Percentiles rank a stretch among this genome's conserved stretches.
Conservation (phyloP, 768 basidiomycete species). For the Chalciporus sphaerocephalus region DNA sequence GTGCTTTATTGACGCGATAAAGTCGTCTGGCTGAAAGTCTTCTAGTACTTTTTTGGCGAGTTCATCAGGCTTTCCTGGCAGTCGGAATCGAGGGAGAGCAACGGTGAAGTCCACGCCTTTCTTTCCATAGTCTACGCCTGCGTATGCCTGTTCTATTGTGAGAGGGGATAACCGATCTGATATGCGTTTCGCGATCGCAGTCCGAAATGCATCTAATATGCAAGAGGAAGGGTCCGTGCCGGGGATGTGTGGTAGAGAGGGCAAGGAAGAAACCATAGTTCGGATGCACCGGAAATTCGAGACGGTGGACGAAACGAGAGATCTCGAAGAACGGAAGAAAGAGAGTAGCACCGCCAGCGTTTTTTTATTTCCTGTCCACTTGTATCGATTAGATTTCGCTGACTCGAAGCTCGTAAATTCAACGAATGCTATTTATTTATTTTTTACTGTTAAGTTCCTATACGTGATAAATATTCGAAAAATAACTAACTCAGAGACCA, state of each 20-base stretch:
- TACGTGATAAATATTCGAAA: not conserved
- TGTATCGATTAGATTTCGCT: conserved; percentile 8
- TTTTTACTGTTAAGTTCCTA: not conserved
- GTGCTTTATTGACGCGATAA: conserved; percentile 62
- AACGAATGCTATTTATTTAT: not conserved
- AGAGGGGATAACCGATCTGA: conserved; percentile 62
- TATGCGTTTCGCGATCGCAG: conserved; percentile 71
- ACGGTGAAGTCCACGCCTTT: conserved; percentile 93
- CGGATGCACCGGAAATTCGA: conserved; percentile 5
- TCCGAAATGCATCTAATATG: conserved; percentile 73
- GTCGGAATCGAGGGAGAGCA: conserved; percentile 85
- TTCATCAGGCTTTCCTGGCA: conserved; percentile 79
- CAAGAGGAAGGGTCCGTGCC: conserved; percentile 60
- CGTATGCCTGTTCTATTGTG: conserved; percentile 72
- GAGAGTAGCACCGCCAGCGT: conserved; percentile 9
- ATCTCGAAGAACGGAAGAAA: not conserved
- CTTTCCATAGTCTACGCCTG: conserved; percentile 85
- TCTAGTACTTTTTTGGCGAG: conserved; percentile 70
- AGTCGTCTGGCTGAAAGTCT: conserved; percentile 79
- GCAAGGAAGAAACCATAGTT: conserved; percentile 31
- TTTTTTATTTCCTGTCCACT: not conserved
- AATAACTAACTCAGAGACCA: not conserved
- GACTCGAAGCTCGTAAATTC: not conserved
- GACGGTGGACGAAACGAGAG: not conserved
- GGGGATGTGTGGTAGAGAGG: conserved; percentile 39